Evolutionary conservation across 352 stramenopile genomes (phyloP).

Genomic region (Phytophthora quininea): DNA sequence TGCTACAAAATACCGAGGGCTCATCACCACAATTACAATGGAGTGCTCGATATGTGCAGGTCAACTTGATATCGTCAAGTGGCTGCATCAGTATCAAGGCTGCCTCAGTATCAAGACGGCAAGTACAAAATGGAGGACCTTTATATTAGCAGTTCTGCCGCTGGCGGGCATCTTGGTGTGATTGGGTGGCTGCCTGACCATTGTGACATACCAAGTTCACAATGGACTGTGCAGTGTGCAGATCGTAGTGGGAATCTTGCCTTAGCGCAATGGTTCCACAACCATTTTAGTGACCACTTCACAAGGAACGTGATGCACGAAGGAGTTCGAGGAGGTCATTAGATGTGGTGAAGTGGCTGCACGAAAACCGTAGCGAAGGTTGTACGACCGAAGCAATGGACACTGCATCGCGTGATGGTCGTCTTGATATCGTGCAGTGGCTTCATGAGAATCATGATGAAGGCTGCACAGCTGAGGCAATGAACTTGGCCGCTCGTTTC

Average conservation of each 20-base stretch:
- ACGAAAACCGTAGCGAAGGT: neutral
- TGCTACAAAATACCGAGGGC: neutral
- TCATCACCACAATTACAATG: too few relatives aligned
- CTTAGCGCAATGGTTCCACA: neutral
- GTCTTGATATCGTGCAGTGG: neutral
- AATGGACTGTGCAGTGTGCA: neutral
- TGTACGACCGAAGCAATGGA: neutral
- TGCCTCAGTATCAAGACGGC: too few relatives aligned
- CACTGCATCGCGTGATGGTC: neutral
- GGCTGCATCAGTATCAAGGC: too few relatives aligned
- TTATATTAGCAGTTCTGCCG: neutral
- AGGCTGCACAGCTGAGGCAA: neutral
- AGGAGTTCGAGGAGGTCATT: neutral
- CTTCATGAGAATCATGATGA: neutral
- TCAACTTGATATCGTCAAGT: too few relatives aligned
- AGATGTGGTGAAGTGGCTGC: neutral
- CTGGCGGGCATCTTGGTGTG: neutral
- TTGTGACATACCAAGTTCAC: neutral
- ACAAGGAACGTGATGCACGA: neutral
- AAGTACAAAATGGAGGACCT: too few relatives aligned
- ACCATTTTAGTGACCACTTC: neutral
- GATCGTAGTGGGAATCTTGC: neutral
- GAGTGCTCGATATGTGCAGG: too few relatives aligned
- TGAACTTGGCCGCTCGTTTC: neutral
- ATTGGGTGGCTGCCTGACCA: neutral